phyloP scores from a whole-genome alignment of 768 basidiomycete genomes.

The Suillus discolor region DNA sequence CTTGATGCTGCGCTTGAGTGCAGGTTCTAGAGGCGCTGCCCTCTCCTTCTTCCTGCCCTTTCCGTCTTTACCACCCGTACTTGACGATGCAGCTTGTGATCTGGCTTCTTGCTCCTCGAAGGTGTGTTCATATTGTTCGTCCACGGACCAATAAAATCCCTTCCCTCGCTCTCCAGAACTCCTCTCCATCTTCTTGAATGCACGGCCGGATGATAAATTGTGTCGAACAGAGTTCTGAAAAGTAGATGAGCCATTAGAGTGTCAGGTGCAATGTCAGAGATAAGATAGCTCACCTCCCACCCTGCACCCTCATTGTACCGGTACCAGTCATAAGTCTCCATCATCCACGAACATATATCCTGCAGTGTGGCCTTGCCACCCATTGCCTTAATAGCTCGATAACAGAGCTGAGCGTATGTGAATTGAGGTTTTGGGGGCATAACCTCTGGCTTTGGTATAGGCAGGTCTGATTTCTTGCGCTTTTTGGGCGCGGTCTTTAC shows the following conservation, averaged over 20 bases:
- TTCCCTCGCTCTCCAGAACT: slow-evolving; percentile 86
- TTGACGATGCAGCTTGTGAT: slow-evolving; percentile 28
- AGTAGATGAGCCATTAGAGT: slow-evolving; percentile 5
- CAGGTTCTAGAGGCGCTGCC: slow-evolving; percentile 52
- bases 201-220: slow-evolving; percentile 89
- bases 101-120: slow-evolving; percentile 74
- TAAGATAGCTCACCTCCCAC: slow-evolving; percentile 76
- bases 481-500: slow-evolving; percentile 59
- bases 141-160: slow-evolving; percentile 92
- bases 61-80: slow-evolving; percentile 39
- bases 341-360: slow-evolving; percentile 92
- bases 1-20: slow-evolving; percentile 71
- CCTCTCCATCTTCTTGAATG: slow-evolving; percentile 89
- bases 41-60: slow-evolving; percentile 64
- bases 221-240: slow-evolving; percentile 91
- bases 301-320: slow-evolving; percentile 77
- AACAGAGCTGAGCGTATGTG: slow-evolving; percentile 92
- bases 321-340: slow-evolving; percentile 89
- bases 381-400: slow-evolving; percentile 81
- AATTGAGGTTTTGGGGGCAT: slow-evolving; percentile 88
- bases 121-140: slow-evolving; percentile 66
- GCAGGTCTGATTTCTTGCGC: slow-evolving; percentile 60
- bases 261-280: background rate
- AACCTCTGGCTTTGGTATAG: slow-evolving; percentile 62
- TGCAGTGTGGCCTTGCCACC: slow-evolving; percentile 88